Evolutionary conservation across 129 eudicot genomes (phyloP), one percentile per base, ranked within the genome.

Genomic region (Gnaphalium uliginosum): DNA sequence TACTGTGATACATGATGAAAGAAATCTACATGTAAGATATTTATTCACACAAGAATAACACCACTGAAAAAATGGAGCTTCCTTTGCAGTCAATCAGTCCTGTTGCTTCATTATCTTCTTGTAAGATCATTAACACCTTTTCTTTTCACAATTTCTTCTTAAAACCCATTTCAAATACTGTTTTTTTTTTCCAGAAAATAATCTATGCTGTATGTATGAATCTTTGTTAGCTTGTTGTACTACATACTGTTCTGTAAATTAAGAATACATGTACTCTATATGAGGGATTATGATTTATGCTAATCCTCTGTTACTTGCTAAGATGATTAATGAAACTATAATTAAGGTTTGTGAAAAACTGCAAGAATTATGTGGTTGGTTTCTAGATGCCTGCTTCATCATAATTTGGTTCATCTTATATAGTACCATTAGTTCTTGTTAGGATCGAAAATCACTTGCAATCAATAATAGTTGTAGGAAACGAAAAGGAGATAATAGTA

Each of bases 41-140:
- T 78, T 79, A 71, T 72, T 78, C 65, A 69, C n/a, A 25, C n/a
- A 79, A 17, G 46, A 71, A 50, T 15, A 78, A 10, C 57, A 33
- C n/a, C 51, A 48, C 46, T 4, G 22, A 24, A 57, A 72, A 79
- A 46, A 85, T 85, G 92, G 86, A 81, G 82, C 92, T 83, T 30
- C 72, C 82, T 65, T 29, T 81, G 76, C 81, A 76, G 71, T 43
- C 81, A 26, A 24, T 71, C 81, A 29, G 26, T 51, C 84, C 75
- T 66, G 74, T 72, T 65, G 68, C 87, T 19, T 75, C 86, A 37
- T 65, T 72, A 67, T 32, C 66, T 75, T 60, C 81, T 25, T 46
- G 87, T 85, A 83, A 80, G 87, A 19, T 79, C 24, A 64, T 25
- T 26, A 64, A 54, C 43, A 65, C 65, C 32, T 11, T 48, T 29